Evolutionary conservation across 139 green algal genomes (phyloP).

Genomic region (Limnomonas spitsbergensis): DNA sequence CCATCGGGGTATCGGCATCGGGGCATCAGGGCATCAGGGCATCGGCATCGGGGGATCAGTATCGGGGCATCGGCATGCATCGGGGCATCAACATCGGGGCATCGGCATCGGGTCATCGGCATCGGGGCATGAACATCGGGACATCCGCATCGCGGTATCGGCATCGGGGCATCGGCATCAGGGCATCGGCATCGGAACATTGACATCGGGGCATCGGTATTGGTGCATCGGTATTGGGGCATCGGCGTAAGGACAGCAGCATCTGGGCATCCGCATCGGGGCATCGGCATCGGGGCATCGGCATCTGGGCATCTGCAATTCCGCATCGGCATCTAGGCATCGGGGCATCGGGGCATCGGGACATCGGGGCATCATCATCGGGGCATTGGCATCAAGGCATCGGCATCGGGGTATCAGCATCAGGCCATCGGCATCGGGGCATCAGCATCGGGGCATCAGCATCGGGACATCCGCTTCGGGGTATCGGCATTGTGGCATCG

Average conservation of each 20-base stretch:
- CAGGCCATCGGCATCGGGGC: no score
- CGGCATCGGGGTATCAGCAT: no score
- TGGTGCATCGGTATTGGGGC: no score
- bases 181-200: neutral
- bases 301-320: neutral
- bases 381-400: no score
- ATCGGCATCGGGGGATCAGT: neutral
- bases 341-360: no score
- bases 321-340: no score
- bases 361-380: no score
- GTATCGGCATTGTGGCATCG: no score
- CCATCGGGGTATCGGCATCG: no score
- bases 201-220: neutral
- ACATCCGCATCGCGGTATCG: slow-evolving; percentile 2
- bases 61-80: neutral
- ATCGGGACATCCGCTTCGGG: no score
- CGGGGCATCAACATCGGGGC: neutral
- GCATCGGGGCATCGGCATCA: neutral
- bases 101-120: no score
- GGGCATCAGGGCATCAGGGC: neutral
- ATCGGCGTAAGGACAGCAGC: slow-evolving; percentile 11
- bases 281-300: neutral
- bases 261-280: neutral
- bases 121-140: neutral
- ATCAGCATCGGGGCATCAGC: no score